Evolutionary conservation across 805 yeast genomes (phyloP).

Genomic region (Metschnikowia orientalis): DNA sequence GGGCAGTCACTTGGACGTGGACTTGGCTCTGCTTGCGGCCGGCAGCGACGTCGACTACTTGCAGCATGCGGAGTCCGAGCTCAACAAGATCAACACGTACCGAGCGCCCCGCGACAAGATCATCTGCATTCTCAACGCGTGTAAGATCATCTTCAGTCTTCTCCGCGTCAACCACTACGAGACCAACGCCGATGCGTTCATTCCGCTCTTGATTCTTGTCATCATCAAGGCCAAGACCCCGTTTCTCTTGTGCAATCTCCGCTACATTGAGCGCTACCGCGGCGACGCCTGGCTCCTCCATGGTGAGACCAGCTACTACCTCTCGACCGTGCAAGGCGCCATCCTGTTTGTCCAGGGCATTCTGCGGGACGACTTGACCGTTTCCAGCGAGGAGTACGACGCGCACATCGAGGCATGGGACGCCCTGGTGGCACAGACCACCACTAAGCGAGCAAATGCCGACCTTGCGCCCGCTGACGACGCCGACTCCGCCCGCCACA

Average conservation of each 20-base stretch:
- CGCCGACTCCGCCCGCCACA: slow-evolving; percentile 6
- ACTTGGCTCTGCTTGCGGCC: slow-evolving; percentile 38
- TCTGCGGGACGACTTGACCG: slow-evolving; percentile 53
- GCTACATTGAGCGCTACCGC: slow-evolving; percentile 82
- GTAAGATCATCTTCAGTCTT: slow-evolving; percentile 87
- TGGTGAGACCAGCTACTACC: slow-evolving; percentile 89
- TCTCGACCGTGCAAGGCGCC: slow-evolving; percentile 89
- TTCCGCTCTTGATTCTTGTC: slow-evolving; percentile 83
- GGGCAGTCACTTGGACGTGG: slow-evolving; percentile 76
- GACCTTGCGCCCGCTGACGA: background rate
- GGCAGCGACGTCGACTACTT: slow-evolving; percentile 36
- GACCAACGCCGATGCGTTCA: slow-evolving; percentile 84
- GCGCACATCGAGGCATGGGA: slow-evolving; percentile 51
- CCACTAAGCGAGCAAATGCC: slow-evolving; percentile 5
- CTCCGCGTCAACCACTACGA: slow-evolving; percentile 69
- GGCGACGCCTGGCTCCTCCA: slow-evolving; percentile 61
- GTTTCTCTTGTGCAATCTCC: slow-evolving; percentile 69
- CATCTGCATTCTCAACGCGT: slow-evolving; percentile 84
- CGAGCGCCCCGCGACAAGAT: slow-evolving; percentile 94
- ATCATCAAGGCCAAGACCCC: slow-evolving; percentile 64
- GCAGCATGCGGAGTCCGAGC: slow-evolving; percentile 64
- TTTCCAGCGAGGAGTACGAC: slow-evolving; percentile 55
- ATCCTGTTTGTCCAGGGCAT: slow-evolving; percentile 70
- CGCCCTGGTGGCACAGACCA: slow-evolving; percentile 25
- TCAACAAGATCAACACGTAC: slow-evolving; percentile 72